Base-by-base conservation (phyloP, 495 filamentous ascomycete genomes). In the Clohesyomyces aquaticus region DNA sequence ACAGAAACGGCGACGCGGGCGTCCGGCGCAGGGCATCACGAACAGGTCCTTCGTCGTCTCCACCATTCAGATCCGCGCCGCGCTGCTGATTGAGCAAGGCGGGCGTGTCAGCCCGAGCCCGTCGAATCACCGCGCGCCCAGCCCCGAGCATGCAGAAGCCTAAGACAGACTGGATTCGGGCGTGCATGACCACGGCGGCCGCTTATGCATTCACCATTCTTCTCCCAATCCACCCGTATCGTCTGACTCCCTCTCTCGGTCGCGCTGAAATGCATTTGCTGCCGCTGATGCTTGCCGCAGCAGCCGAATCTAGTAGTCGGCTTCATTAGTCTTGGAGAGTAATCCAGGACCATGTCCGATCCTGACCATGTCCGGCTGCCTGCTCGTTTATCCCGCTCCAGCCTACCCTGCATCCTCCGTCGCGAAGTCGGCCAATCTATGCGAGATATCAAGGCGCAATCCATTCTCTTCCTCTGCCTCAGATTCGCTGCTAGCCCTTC, bases 281-380 rank as follows among this genome's bases (percentile, higher is more conserved):
- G 47, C 52, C 58, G 38, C 66, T 28, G 48, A 49, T 47, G 61
- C 62, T 66, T 66, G 67, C 62, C 61, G 67, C 67, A 70, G 58
- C 57, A 62, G 38, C 63, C 67, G 67, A 25, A 63, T 63, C 16
- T 9, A 59, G 63, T 47, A 59, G 58, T 53, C 54, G 42, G 38
- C 19, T 56, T 60, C 23, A 56, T 63, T 59, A 42, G 47, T 59
- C 56, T 48, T 60, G 55, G 49, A 35, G 53, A 58, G 48, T 26
- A 61, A 55, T 61, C 41, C 49, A 69, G 26, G 27, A 25, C 65
- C 58, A 38, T 18, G 56, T 43, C 47, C 21, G 35, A 8, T 11
- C 22, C 57, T 38, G 18, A 14, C 18, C 16, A 29, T 22, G 53
- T 9, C 18, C 45, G 51, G 52, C 52, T 62, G 51, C 64, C 58